These are phyloP conservation scores for Malus orientalis DNA, from an alignment of 306 rosid species.

Conservation along the genomic window DNA sequence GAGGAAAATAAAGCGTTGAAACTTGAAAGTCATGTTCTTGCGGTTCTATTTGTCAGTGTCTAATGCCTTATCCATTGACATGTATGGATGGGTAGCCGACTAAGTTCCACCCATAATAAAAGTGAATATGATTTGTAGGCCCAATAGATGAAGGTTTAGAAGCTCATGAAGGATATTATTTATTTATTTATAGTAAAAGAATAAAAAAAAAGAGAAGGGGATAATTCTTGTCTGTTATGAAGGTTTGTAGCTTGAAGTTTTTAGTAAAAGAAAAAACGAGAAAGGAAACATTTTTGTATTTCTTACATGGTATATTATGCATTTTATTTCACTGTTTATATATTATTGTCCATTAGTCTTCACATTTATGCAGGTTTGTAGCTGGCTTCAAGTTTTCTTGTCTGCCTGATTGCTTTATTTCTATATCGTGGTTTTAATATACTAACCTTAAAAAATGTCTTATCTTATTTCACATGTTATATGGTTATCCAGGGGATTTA, in stretches of 20 bases:
- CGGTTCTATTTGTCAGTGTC: background rate
- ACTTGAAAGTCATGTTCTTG: background rate
- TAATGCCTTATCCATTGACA: background rate
- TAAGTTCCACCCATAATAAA: background rate
- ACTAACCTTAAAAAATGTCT: background rate
- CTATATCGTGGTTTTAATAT: no score
- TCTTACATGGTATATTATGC: no score
- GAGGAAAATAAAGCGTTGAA: background rate
- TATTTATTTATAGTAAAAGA: background rate
- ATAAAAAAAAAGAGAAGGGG: background rate
- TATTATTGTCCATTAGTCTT: background rate
- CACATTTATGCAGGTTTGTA: background rate
- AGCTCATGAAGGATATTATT: background rate
- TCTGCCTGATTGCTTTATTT: background rate
- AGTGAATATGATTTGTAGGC: background rate
- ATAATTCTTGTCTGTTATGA: background rate
- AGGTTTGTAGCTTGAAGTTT: background rate
- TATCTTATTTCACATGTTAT: background rate
- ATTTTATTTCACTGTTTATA: background rate
- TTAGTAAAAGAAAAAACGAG: background rate
- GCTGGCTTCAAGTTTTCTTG: background rate
- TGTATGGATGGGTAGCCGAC: background rate
- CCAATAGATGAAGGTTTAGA: background rate
- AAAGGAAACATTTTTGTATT: background rate
- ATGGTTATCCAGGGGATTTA: constrained; percentile 57